Base-by-base conservation (phyloP, 2,329 filamentous ascomycete genomes). In the Thelonectria blattea region DNA sequence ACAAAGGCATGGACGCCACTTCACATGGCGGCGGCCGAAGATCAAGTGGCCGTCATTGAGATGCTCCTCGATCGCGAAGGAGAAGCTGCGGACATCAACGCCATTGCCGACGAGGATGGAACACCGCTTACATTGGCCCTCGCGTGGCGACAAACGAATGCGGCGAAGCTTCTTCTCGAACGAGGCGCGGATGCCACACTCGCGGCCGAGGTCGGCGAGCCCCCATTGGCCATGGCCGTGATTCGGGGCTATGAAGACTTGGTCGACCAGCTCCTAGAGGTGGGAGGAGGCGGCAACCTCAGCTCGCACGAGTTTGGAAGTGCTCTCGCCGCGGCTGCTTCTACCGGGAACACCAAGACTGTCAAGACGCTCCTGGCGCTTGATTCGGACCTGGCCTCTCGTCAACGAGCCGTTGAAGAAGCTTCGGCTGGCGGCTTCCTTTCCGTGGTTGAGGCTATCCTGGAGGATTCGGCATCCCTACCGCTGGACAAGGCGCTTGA, bases 241-340 rank as follows among this genome's bases (percentile, higher is more conserved):
- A 27, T 62, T 18, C 24, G 52, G 20, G 60, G 60, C 24, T 62
- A 62, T 20, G 56, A 62, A 45, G 60, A 49, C 47, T 22, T 60
- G 22, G 60, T 62, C 3, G 48, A 60, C 5, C 30, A 60, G 18
- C 52, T 62, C 5, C 55, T 62, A 1, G 32, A 52, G 4, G 55
- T 17, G 5, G 60, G 60, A 34, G 60, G 56, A 10, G 37, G 22
- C 7, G 5, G 27, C 8, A 60, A 62, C 20, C 52, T 62, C 22
- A 43, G 20, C 8, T 62, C 60, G 7, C 41, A 48, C 2, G 22
- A 52, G 27, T 62, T 52, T 20, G 56, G 45, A 5, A 62, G 51
- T 24, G 60, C 60, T 2, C 56, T 62, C 17, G 56, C 56, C 1
- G 60, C 60, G 8, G 60, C 60, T 3, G 60, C 60, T 24, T 62